Conservation (phyloP, 495 filamentous ascomycete genomes). For the Penicillium fimorum region DNA sequence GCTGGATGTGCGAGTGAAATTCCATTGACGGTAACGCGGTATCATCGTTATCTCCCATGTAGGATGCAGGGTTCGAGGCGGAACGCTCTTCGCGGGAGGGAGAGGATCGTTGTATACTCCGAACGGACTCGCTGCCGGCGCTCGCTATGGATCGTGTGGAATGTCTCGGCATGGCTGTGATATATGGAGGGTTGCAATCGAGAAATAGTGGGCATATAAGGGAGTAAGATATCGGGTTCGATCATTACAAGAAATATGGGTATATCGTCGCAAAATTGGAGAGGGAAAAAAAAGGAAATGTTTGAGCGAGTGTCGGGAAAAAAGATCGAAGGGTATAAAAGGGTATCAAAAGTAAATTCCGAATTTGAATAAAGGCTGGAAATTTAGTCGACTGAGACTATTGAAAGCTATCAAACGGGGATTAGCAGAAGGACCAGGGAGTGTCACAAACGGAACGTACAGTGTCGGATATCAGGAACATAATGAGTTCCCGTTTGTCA, state of each 20-base stretch:
- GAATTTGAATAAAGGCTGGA: constrained; percentile 22
- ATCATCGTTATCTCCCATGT: constrained; percentile 24
- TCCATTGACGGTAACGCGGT: constrained; percentile 30
- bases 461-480: constrained; percentile 18
- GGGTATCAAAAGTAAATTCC: constrained; percentile 7
- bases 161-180: constrained; percentile 17
- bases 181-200: neutral
- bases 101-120: constrained; percentile 17
- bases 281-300: constrained; percentile 1
- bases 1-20: constrained; percentile 22
- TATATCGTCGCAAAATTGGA: constrained; percentile 17
- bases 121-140: constrained; percentile 23
- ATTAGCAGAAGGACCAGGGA: constrained; percentile 13
- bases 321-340: constrained; percentile 15
- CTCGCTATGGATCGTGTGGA: constrained; percentile 22
- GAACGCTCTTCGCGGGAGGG: constrained; percentile 20
- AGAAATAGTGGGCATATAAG: neutral
- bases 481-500: constrained; percentile 15
- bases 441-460: constrained; percentile 19
- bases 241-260: constrained; percentile 26
- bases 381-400: constrained; percentile 21
- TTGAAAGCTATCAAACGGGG: constrained; percentile 21
- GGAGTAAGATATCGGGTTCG: constrained; percentile 2
- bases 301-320: constrained; percentile 20
- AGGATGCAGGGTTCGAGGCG: constrained; percentile 20